Evolutionary conservation across 768 basidiomycete genomes (phyloP), one percentile per base, ranked within the genome.

Genomic region (Lactifluus echinatus): DNA sequence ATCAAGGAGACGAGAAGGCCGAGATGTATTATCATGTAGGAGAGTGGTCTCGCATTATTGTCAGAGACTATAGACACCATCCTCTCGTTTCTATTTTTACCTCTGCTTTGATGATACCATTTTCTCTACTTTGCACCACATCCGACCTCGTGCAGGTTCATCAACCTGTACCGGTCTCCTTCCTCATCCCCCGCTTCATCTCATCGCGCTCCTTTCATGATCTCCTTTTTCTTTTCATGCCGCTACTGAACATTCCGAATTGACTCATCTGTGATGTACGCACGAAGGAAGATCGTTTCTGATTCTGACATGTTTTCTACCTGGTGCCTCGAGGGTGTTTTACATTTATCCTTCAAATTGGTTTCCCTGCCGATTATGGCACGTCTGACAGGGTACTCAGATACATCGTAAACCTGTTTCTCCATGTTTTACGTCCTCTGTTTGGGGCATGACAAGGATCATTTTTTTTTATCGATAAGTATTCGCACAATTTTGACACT

Each of bases 1-100:
- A 52, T 63, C 53, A 64, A 61, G 67, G 77, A 74, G 68, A 73
- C 78, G 68, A 73, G 71, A 59, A 73, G 70, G 73, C 73, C 68
- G 65, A 74, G 71, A 74, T 90, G 88, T 80, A 76, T 86, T 72
- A 81, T 89, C 76, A 79, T 90, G 82, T 90, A 84, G 84, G 83
- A 55, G 60, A 68, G 48, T 55, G 56, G 56, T 55, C 56, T 50
- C 50, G 50, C 53, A 26, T 76, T 75, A 73, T 78, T 77, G 71
- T 75, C 73, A 74, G 77, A 59, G 79, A 81, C 80, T 77, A 74
- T 88, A 84, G 84, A 84, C 76, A 79, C 77, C 67, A 78, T 74
- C 61, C 65, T 50, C 61, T 64, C 65, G 62, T 62, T 74, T 74
- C 68, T 67, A 71, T 75, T 79, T 57, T 85, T 83, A 80, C 81